Base-by-base conservation (phyloP, 2,329 filamentous ascomycete genomes). In the Colletotrichum sojae region DNA sequence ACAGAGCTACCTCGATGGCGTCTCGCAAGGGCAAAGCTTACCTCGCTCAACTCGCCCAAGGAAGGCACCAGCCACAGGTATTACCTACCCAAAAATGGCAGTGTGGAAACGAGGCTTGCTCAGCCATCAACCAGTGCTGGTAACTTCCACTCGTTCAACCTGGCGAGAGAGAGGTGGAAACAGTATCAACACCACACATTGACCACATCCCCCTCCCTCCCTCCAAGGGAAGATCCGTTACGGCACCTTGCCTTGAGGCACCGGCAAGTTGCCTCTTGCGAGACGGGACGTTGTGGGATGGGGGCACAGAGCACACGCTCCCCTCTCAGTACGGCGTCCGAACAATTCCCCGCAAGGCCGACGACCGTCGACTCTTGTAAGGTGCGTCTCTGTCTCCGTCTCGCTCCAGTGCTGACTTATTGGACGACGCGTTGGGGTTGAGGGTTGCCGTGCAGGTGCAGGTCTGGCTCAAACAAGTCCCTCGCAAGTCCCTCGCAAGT, bases 11-110 rank as follows among this genome's bases (percentile, higher is more conserved):
- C 56, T 27, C 16, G 36, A 22, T 69, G 43, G 67, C 52, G 63
- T 67, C 56, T 67, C 51, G 36, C 51, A 56, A 69, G 63, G 62
- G 67, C 51, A 54, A 61, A 53, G 36, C 62, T 69, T 43, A 20
- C 45, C 16, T 18, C 45, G 45, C 18, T 15, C 18, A 6, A 31
- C 16, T 18, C 43, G 43, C 18, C 45, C 18, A 8, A 36, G 31
- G 31, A 36, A 46, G 43, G 43, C 8, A 46, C n/a, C 15, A 46
- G 8, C 43, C n/a, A 18, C 8, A 18, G 43, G 43, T 46, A 46
- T 13, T 16, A 46, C n/a, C 43, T 46, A 15, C 43, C 43, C n/a
- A 46, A 46, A 13, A 8, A 20, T 6, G 46, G 46, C 18, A 31
- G 25, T 25, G 40, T 49, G 31, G n/a, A 15, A 69, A 66, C 43